phyloP scores from a whole-genome alignment of 1,284 basidiomycete genomes.

The Lignosus rhinocerotis region DNA sequence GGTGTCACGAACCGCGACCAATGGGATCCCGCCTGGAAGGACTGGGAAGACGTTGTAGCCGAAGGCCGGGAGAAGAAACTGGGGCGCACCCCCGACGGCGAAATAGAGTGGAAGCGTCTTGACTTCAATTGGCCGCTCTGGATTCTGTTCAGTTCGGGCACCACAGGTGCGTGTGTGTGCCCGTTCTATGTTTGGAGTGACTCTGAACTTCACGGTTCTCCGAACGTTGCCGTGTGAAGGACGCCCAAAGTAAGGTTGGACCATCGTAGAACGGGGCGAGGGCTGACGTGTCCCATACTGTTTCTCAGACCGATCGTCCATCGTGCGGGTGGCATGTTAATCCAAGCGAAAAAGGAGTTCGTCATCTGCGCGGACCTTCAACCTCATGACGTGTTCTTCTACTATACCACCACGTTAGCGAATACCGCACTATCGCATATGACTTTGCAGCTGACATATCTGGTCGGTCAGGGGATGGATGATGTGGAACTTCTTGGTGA shows the following conservation, averaged over 20 bases:
- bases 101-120: slow-evolving; percentile 59
- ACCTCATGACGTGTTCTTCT: slow-evolving; percentile 79
- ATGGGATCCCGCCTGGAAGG: slow-evolving; percentile 50
- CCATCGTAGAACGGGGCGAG: slow-evolving; percentile 7
- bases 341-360: slow-evolving; percentile 83
- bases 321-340: slow-evolving; percentile 84
- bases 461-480: slow-evolving; percentile 66
- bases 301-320: slow-evolving; percentile 74
- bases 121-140: slow-evolving; percentile 84
- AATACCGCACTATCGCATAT: not conserved
- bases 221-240: slow-evolving; percentile 31
- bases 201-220: slow-evolving; percentile 8
- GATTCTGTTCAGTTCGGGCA: slow-evolving; percentile 87
- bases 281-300: slow-evolving; percentile 1
- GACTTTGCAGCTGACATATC: slow-evolving; percentile 8
- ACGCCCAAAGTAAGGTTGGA: slow-evolving; percentile 52
- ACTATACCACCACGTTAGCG: slow-evolving; percentile 83
- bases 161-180: slow-evolving; percentile 57
- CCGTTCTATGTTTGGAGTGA: slow-evolving; percentile 10
- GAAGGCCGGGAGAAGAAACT: slow-evolving; percentile 45
- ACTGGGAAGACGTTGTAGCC: slow-evolving; percentile 59
- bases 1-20: slow-evolving; percentile 36
- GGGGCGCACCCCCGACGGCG: slow-evolving; percentile 49
- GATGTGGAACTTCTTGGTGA: slow-evolving; percentile 85
- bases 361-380: slow-evolving; percentile 74